phyloP scores from a whole-genome alignment of 1,284 basidiomycete species.

The Malassezia psittaci region DNA sequence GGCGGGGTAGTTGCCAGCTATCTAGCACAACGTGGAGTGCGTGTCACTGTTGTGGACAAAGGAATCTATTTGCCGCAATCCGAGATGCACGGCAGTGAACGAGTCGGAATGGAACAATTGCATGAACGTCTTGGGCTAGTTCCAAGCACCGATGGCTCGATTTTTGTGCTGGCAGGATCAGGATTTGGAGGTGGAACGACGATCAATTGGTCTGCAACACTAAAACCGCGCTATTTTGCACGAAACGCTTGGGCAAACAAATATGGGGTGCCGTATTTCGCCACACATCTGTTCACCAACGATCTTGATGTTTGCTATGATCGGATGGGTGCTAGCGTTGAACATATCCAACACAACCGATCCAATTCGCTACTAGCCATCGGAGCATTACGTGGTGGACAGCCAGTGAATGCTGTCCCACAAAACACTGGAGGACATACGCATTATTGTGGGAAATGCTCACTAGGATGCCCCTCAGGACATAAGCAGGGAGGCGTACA shows the following conservation, averaged over 20 bases:
- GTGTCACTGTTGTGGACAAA: conserved; percentile 51
- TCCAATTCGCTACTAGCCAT: conserved; percentile 47
- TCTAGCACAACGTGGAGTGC: conserved; percentile 46
- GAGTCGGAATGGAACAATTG: conserved; percentile 46
- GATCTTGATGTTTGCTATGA: conserved; percentile 48
- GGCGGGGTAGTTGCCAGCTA: conserved; percentile 49
- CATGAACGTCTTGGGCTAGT: conserved; percentile 49
- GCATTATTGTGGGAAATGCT: conserved; percentile 50
- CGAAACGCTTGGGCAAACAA: conserved; percentile 49
- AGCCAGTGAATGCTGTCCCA: conserved; percentile 43
- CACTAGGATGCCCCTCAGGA: conserved; percentile 47
- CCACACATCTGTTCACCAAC: conserved; percentile 42
- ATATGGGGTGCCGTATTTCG: conserved; percentile 48
- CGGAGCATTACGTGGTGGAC: conserved; percentile 42
- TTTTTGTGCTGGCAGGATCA: conserved; percentile 49
- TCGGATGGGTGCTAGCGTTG: conserved; percentile 48
- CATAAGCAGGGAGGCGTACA: conserved; percentile 49
- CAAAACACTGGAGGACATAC: conserved; percentile 49
- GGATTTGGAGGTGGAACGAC: conserved; percentile 51
- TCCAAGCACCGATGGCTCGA: conserved; percentile 47
- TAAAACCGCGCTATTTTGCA: conserved; percentile 48
- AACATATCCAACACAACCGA: conserved; percentile 47
- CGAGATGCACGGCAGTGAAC: conserved; percentile 44
- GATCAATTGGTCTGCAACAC: conserved; percentile 52
- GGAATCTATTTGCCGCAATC: conserved; percentile 48